Evolutionary conservation across 345 rosid species (phyloP), one percentile per base, ranked within the genome.

Genomic region (Psidium guajava): DNA sequence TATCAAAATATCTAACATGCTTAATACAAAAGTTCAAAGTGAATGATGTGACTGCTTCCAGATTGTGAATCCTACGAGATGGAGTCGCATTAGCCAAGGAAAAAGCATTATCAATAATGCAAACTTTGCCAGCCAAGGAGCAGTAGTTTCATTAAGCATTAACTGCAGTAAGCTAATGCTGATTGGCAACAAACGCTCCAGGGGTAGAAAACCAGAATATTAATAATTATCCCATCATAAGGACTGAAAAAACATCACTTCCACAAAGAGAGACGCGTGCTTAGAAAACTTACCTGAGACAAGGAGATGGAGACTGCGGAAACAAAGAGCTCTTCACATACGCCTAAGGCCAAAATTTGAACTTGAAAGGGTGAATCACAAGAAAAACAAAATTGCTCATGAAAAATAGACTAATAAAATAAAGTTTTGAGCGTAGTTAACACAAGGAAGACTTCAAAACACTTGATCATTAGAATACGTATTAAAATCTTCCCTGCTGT

Each of bases 221-320:
- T 24, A 10, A 81, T 81, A 42, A 14, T 27, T 11, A 24, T 81
- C 36, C 40, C 83, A 49, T 49, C 52, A 81, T 28, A 81, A 24
- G 11, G 80, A 36, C 80, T 18, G 80, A 81, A 81, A 15, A 24
- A 47, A 49, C 3, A 8, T 15, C 52, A 56, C 27, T 15, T 53
- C 86, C 64, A 53, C 14, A 84, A 61, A 32, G 53, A 53, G 42
- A 81, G 80, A 69, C 21, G 18, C 21, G 0, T 1, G 18, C 83
- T 28, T n/a, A 51, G 50, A 86, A 86, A 59, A 40, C 15, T 88
- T 90, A 97, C 99, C 92, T 93, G 88, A 96, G 98, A 86, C 94
- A 92, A 81, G 98, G 88, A 88, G 96, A 87, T 80, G 99, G 99
- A 83, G 99, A 93, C 84, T 96, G 94, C 25, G 98, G 98, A 84